phyloP scores from a whole-genome alignment of 768 basidiomycete genomes.

The Leccinellum rugosiceps region DNA sequence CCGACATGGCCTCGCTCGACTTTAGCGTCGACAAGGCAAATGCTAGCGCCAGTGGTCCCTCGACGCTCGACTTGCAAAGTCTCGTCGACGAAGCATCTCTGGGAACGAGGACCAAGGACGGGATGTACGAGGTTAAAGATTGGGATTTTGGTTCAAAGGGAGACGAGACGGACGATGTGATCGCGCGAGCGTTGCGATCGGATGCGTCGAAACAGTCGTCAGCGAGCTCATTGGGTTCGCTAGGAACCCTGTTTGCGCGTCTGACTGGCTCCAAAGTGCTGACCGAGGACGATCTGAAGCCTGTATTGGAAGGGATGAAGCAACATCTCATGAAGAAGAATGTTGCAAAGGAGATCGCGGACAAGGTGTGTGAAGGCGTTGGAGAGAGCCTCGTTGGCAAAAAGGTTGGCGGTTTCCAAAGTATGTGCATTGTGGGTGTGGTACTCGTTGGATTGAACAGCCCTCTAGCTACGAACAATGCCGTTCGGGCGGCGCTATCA shows the following conservation, averaged over 20 bases:
- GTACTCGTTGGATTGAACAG: slow-evolving; percentile 1
- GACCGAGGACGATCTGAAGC: slow-evolving; percentile 78
- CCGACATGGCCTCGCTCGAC: slow-evolving; percentile 92
- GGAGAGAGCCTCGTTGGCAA: slow-evolving; percentile 86
- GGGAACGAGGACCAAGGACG: slow-evolving; percentile 72
- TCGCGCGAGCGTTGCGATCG: slow-evolving; percentile 56
- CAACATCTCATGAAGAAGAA: slow-evolving; percentile 99
- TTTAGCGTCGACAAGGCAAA: slow-evolving; percentile 66
- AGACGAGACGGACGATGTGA: slow-evolving; percentile 48
- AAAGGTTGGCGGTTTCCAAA: slow-evolving; percentile 86
- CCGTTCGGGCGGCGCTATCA: slow-evolving; percentile 80
- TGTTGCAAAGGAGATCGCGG: slow-evolving; percentile 92
- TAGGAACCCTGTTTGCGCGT: slow-evolving; percentile 80
- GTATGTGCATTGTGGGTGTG: slow-evolving; percentile 40
- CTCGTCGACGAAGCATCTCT: slow-evolving; percentile 71
- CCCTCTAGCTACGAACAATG: slow-evolving; percentile 70
- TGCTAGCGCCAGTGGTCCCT: slow-evolving; percentile 24
- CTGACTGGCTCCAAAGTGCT: slow-evolving; percentile 84
- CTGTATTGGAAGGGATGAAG: slow-evolving; percentile 91
- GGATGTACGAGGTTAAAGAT: slow-evolving; percentile 73
- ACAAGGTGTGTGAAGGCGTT: slow-evolving; percentile 94
- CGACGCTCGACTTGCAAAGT: slow-evolving; percentile 51
- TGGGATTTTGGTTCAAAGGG: slow-evolving; percentile 69
- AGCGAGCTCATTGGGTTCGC: slow-evolving; percentile 52
- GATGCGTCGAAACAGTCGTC: slow-evolving; percentile 34